phyloP scores from a whole-genome alignment of 2,329 filamentous ascomycete species.

The Sclerotiophoma versabilis region DNA sequence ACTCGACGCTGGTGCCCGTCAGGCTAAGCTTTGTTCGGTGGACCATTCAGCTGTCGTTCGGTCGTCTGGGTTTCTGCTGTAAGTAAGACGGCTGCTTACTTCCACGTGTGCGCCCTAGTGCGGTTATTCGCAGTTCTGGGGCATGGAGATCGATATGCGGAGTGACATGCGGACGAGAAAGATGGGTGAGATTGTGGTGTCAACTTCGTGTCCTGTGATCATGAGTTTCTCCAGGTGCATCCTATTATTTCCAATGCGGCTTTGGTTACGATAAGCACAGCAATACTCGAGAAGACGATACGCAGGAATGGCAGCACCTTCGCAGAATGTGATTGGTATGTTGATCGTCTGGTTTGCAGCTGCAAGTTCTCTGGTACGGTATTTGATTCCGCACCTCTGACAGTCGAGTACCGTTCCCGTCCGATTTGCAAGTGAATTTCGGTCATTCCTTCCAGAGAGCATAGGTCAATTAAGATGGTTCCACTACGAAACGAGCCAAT shows the following conservation, averaged over 20 bases:
- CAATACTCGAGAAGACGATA: background rate
- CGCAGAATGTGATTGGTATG: background rate
- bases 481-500: background rate
- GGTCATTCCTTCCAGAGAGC: background rate
- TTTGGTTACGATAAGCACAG: no score
- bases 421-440: background rate
- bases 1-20: background rate
- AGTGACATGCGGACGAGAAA: background rate
- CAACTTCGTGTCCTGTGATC: no score
- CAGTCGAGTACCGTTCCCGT: background rate
- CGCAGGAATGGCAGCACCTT: background rate
- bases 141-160: background rate
- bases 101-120: background rate
- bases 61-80: background rate
- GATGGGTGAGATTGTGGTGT: no score
- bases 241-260: no score
- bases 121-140: background rate
- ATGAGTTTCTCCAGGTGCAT: no score
- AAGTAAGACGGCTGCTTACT: slow-evolving; percentile 6
- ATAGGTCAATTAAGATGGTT: background rate
- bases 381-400: background rate
- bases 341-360: background rate
- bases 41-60: background rate
- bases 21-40: background rate
- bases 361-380: background rate